Percentiles rank a stretch among this genome's conserved stretches.
These are phyloP conservation scores for Acmispon strigosus DNA, from an alignment of 306 rosid genomes.

Conservation along the genomic window DNA sequence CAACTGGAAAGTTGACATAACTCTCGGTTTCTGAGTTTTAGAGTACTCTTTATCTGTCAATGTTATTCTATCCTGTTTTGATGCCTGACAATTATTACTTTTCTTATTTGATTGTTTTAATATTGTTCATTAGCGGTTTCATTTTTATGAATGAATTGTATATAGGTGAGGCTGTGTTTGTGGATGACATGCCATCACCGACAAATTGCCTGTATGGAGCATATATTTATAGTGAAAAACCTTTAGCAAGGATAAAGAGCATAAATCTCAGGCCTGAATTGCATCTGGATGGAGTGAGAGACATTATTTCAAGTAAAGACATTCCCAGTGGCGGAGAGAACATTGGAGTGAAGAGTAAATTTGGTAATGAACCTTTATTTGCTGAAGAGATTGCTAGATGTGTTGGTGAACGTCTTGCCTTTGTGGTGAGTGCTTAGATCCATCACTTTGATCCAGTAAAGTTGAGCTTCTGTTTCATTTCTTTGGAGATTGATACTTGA, in stretches of 20 bases:
- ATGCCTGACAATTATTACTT: not conserved
- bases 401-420: constrained; percentile 68
- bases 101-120: not conserved
- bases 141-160: constrained; percentile 7
- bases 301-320: constrained; percentile 56
- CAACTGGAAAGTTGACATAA: not conserved
- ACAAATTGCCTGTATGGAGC: constrained; percentile 67
- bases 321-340: constrained; percentile 64
- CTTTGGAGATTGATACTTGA: not conserved
- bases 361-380: constrained; percentile 64
- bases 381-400: constrained; percentile 54
- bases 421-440: constrained; percentile 53
- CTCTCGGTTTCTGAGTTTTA: not conserved
- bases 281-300: constrained; percentile 44
- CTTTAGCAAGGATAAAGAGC: constrained; percentile 59
- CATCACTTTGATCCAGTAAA: not conserved
- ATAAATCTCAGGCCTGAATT: constrained; percentile 39
- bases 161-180: constrained; percentile 85
- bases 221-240: constrained; percentile 63
- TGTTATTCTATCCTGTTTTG: not conserved
- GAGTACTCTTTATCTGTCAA: not conserved
- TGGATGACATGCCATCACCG: constrained; percentile 90
- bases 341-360: constrained; percentile 35
- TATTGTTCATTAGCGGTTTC: not conserved
- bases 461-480: constrained; percentile 4